Conservation (phyloP, 2,329 filamentous ascomycete genomes). For the Emydomyces testavorans region DNA sequence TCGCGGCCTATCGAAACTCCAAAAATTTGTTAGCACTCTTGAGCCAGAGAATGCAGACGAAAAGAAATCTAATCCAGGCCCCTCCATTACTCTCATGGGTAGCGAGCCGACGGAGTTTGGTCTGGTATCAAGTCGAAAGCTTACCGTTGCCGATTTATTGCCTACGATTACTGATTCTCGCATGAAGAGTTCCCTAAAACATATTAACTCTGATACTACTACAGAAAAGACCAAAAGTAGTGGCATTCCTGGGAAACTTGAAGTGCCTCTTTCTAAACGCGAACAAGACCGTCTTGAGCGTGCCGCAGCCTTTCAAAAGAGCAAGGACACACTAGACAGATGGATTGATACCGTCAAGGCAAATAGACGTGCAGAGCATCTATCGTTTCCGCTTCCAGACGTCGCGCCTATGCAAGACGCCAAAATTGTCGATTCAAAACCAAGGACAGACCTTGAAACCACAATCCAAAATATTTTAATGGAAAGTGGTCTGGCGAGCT, state of each 20-base stretch:
- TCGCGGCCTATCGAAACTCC: conserved; percentile 50
- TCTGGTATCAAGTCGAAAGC: conserved; percentile 50
- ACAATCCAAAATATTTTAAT: conserved; percentile 82
- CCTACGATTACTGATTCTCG: conserved; percentile 60
- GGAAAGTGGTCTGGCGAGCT: conserved; percentile 61
- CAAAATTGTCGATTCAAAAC: conserved; percentile 45
- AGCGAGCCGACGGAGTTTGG: conserved; percentile 51
- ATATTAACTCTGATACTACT: conserved; percentile 40
- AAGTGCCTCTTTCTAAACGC: conserved; percentile 69
- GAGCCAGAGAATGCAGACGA: conserved; percentile 31
- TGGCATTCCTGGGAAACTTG: conserved; percentile 57
- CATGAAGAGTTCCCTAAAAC: conserved; percentile 68
- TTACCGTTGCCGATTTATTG: conserved; percentile 65
- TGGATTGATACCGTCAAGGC: conserved; percentile 95
- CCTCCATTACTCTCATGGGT: conserved; percentile 44
- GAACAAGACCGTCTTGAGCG: conserved; percentile 80
- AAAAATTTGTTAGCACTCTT: conserved; percentile 58
- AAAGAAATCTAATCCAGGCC: conserved; percentile 23
- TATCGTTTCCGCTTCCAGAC: conserved; percentile 74
- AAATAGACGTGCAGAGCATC: conserved; percentile 80
- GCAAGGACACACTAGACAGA: conserved; percentile 75
- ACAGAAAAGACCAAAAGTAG: conserved; percentile 41
- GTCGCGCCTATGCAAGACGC: conserved; percentile 51
- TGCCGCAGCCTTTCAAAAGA: conserved; percentile 72
- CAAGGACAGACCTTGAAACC: conserved; percentile 70